Base-by-base conservation (phyloP, 345 rosid genomes). In the Salix viminalis region DNA sequence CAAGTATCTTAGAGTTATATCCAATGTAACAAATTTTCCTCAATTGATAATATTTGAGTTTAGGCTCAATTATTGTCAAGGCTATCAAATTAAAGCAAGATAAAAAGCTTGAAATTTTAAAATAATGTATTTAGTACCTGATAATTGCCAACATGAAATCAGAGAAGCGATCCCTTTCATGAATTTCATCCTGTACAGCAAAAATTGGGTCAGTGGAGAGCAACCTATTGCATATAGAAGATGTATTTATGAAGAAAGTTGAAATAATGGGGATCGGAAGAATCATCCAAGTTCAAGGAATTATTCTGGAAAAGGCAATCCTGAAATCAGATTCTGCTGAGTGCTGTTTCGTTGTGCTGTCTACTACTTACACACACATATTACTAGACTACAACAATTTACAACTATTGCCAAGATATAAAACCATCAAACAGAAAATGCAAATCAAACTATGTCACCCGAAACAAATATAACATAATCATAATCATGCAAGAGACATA, bases 101-200 rank as follows among this genome's bases (percentile, higher is more conserved):
- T 41, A 41, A 52, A 72, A 41, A n/a, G 24, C 39, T 36, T 37
- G n/a, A 34, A 72, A 73, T 60, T 42, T 32, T 32, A 69, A 70
- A 73, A 58, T 19, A 8, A 18, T 2, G 12, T 58, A 58, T 58
- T 21, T 21, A 18, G 23, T 16, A 58, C 64, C 64, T 58, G 23
- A 95, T 78, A 75, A 93, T 90, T 76, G 98, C 92, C 89, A 95
- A 78, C 86, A 91, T 90, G 83, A 95, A 88, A 88, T 95, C 99
- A n/a, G 94, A 91, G 85, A 84, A 91, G 86, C 94, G 87, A 84
- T 95, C 98, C 83, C 99, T 90, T 85, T 95, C 99, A 82, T 95
- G 99, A 76, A 95, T 89, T 88, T 95, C 99, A 86, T 95, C 99
- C 99, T 95, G 83, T 84, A 85, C 81, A 75, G 32, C 65, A 18